Percentiles rank a stretch among this genome's conserved stretches.
Evolutionary conservation across 768 basidiomycete genomes (phyloP).

Genomic region (Cubamyces lactineus): DNA sequence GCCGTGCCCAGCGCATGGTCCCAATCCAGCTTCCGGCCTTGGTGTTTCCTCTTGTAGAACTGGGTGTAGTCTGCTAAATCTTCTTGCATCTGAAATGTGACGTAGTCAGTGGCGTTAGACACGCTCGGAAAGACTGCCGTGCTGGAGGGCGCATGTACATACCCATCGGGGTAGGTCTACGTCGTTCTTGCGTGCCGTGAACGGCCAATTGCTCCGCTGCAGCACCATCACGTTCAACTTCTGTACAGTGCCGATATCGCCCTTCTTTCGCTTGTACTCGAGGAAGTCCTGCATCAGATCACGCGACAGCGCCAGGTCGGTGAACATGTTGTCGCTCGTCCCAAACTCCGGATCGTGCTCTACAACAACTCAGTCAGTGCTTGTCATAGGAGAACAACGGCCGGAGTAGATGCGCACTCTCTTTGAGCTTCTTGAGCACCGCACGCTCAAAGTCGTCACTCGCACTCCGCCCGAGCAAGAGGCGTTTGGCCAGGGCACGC

Average conservation of each 20-base stretch:
- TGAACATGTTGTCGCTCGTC: slow-evolving; percentile 95
- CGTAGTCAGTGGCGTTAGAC: neutral
- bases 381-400: neutral
- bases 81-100: slow-evolving; percentile 62
- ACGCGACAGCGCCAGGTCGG: slow-evolving; percentile 76
- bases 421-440: slow-evolving; percentile 85
- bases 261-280: slow-evolving; percentile 40
- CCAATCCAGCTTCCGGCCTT: slow-evolving; percentile 79
- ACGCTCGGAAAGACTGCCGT: neutral
- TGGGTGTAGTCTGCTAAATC: slow-evolving; percentile 62
- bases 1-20: slow-evolving; percentile 86
- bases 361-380: slow-evolving; percentile 35
- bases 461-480: slow-evolving; percentile 83
- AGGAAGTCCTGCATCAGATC: slow-evolving; percentile 75
- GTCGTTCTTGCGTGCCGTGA: slow-evolving; percentile 52
- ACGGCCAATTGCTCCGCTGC: slow-evolving; percentile 91
- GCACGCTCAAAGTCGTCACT: slow-evolving; percentile 85
- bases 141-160: slow-evolving; percentile 26
- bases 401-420: slow-evolving; percentile 53
- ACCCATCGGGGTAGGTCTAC: slow-evolving; percentile 60
- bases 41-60: slow-evolving; percentile 83
- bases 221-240: slow-evolving; percentile 79
- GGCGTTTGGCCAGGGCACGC: slow-evolving; percentile 82
- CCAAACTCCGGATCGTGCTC: slow-evolving; percentile 96
- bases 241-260: slow-evolving; percentile 36